Evolutionary conservation across 768 basidiomycete species (phyloP), one percentile per base, ranked within the genome.

Genomic region (Tylopilus plumbeoviolaceoides): DNA sequence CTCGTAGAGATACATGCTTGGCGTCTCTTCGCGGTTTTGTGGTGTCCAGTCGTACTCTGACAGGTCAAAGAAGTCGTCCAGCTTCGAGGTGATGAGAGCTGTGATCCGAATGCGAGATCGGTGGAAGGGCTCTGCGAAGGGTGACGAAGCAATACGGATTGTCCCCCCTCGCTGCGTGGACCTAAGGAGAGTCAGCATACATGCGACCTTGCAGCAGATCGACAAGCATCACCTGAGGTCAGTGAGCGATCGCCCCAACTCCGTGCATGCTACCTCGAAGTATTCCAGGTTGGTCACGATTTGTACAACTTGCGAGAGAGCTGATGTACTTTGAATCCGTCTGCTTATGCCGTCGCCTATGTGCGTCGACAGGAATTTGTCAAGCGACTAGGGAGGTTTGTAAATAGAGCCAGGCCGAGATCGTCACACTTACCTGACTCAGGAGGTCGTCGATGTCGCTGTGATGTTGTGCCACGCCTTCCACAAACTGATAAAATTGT

Each of bases 11-110:
- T 98, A 98, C 80, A 88, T 87, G 79, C 91, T 95, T 41, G 95
- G 92, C 33, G 83, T 83, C 53, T 80, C 77, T 65, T 90, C 87
- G 31, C 82, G 81, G 11, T 74, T 67, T 31, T 76, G 73, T 9
- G 92, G 89, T 33, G 86, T 88, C 94, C 94, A 98, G 62, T 95
- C 85, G 67, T 98, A 98, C 70, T 95, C 91, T 5, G 95, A 88
- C 40, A 95, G 77, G 54, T 92, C 97, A 67, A 97, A 95, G 74
- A 95, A 95, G 60, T 93, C 90, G 63, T 95, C 91, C 7, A 98
- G 83, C 66, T 99, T 98, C 20, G 89, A 88, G 8, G 84, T 81
- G 62, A 98, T 95, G 41, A 95, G 78, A 11, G 78, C 77, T 17
- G 87, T 84, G 59, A 98, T 89, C 5, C 92, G 87, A 30, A 76